Percentiles rank a stretch among this genome's conserved stretches.
Conservation (phyloP, 1,284 basidiomycete genomes). For the Mycena sp. region DNA sequence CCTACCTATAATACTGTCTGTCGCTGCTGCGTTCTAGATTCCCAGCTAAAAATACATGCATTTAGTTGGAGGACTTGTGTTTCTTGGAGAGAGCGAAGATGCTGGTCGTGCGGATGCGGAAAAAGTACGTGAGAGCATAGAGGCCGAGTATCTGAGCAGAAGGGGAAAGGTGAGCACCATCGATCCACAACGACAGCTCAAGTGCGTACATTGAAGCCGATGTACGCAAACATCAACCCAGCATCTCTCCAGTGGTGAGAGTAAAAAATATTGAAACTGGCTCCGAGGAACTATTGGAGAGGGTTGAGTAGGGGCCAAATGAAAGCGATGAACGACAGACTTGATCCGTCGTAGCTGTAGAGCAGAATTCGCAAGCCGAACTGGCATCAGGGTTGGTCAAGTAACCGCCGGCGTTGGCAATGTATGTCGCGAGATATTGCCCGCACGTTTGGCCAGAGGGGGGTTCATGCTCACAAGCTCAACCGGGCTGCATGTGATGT, state of each 20-base stretch:
- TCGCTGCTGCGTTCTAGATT: background rate
- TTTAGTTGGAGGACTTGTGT: conserved; percentile 9
- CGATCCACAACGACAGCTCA: conserved; percentile 35
- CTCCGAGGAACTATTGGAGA: conserved; percentile 42
- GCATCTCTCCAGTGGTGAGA: conserved; percentile 60
- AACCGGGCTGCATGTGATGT: conserved; percentile 61
- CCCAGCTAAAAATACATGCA: background rate
- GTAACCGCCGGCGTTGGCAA: conserved; percentile 68
- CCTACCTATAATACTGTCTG: too few relatives aligned
- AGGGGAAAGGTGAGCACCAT: too few relatives aligned
- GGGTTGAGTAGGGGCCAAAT: background rate
- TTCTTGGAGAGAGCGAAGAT: conserved; percentile 24
- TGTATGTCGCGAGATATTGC: conserved; percentile 63
- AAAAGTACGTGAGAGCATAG: conserved; percentile 23
- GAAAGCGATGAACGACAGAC: background rate
- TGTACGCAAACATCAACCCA: conserved; percentile 56
- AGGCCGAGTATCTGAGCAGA: conserved; percentile 11
- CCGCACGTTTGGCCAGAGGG: conserved; percentile 70
- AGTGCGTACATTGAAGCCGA: conserved; percentile 60
- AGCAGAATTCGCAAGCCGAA: conserved; percentile 64
- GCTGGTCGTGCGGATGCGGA: conserved; percentile 27
- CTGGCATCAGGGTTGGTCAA: conserved; percentile 67
- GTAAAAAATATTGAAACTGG: conserved; percentile 59
- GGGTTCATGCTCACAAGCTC: conserved; percentile 65
- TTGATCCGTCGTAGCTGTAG: conserved; percentile 51